Evolutionary conservation across 1,284 basidiomycete species (phyloP), one percentile per base, ranked within the genome.

Genomic region (Pisolithus thermaeus): DNA sequence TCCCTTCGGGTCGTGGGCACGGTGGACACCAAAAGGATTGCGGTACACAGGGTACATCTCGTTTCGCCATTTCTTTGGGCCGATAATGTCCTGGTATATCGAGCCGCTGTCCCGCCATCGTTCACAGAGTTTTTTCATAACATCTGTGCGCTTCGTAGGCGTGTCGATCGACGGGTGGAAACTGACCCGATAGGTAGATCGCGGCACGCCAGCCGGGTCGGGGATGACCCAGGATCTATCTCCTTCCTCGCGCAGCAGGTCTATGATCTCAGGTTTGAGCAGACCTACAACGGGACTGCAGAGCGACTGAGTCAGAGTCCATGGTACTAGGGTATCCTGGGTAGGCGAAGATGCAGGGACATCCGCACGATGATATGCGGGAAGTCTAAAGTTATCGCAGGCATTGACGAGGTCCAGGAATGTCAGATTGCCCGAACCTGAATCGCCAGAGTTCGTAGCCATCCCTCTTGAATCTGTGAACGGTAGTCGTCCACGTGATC

Each of bases 1-100:
- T 32, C 54, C 52, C 20, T 64, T 56, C 18, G 60, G 66, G 48
- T 72, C 70, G 36, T 62, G 60, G 47, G 52, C 59, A 54, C 30
- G 61, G 50, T 76, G 75, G 30, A 62, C 59, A 3, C 79, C 77
- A 61, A 91, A 84, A 1, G 88, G 84, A 50, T 87, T 78, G 7
- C 73, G 78, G 68, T 92, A 95, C 47, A 96, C 77, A 25, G 89
- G 78, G 67, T 95, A 97, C 63, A 82, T 68, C 73, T 97, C 93
- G 50, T 79, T 73, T 47, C 93, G 75, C 93, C 94, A 97, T 52
- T 92, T 82, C 46, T 68, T 74, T 3, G 81, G 81, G 7, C 87
- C 85, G 62, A 90, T 87, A 36, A 84, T 74, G 52, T 81, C 76
- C 12, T 76, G 61, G 58, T 85, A 89, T 22, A 80, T 59, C 16